Evolutionary conservation across 78 protist genomes (phyloP).

Genomic region (Cavenderia fasciculata): DNA sequence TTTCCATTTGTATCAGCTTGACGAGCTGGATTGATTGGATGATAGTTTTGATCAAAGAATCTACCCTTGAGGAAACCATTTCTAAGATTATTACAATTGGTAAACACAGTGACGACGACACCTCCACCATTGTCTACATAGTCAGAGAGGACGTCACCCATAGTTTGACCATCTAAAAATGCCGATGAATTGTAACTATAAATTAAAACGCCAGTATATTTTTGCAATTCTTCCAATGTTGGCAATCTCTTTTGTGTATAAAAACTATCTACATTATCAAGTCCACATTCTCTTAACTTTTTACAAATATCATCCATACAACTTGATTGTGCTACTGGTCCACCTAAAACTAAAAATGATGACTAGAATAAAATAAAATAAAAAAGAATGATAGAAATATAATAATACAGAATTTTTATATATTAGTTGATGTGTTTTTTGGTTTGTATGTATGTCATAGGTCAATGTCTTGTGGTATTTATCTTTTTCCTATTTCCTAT

Average conservation of each 20-base stretch:
- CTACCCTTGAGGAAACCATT: constrained; percentile 72
- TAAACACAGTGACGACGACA: constrained; percentile 72
- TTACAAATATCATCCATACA: constrained; percentile 79
- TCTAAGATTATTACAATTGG: constrained; percentile 66
- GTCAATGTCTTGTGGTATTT: too few relatives aligned
- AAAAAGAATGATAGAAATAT: not conserved
- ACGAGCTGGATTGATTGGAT: constrained; percentile 68
- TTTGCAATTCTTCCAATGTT: constrained; percentile 72
- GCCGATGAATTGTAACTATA: constrained; percentile 70
- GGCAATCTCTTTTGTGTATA: constrained; percentile 72
- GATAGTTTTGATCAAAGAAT: constrained; percentile 70
- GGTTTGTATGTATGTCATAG: not conserved
- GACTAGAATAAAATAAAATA: constrained; percentile 9
- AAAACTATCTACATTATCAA: constrained; percentile 34
- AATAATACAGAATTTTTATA: not conserved
- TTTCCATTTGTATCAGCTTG: constrained; percentile 76
- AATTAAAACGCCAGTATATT: constrained; percentile 53
- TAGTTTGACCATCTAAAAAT: constrained; percentile 48
- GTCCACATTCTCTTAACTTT: constrained; percentile 52
- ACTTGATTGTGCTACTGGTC: constrained; percentile 62
- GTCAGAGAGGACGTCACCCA: constrained; percentile 71
- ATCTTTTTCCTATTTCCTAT: not conserved
- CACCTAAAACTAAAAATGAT: constrained; percentile 71
- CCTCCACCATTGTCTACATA: constrained; percentile 79
- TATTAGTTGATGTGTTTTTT: not conserved